Evolutionary conservation across 495 filamentous ascomycete species (phyloP).

Genomic region (Astrothelium subdiscretum): DNA sequence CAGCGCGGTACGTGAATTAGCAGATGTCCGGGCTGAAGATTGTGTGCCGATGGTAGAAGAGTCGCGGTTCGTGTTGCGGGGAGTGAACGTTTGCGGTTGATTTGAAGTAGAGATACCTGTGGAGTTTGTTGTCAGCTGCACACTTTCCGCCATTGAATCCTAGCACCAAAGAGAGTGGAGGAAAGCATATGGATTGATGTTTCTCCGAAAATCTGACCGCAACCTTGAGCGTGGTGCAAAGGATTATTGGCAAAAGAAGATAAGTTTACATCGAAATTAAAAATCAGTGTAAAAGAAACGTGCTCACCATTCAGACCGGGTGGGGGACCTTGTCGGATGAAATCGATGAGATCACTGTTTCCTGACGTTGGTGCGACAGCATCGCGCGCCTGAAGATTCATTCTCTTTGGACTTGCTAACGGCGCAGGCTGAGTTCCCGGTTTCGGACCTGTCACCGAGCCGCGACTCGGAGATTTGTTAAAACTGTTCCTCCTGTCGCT

Average conservation of each 20-base stretch:
- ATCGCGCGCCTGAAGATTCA: conserved; percentile 56
- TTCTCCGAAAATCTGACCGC: too few relatives aligned
- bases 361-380: conserved; percentile 50
- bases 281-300: too few relatives aligned
- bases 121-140: background rate
- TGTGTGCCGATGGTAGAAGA: background rate
- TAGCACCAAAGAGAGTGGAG: too few relatives aligned
- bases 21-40: conserved; percentile 22
- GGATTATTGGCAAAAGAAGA: background rate
- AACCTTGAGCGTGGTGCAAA: background rate
- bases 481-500: background rate
- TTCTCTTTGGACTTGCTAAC: conserved; percentile 10
- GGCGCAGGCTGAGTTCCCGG: conserved; percentile 6
- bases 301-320: background rate
- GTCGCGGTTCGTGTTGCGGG: background rate
- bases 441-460: background rate
- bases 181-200: too few relatives aligned
- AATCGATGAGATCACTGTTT: conserved; percentile 83
- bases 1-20: conserved; percentile 48
- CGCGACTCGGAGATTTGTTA: background rate
- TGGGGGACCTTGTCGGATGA: conserved; percentile 70
- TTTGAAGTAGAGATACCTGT: background rate
- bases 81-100: background rate
- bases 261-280: background rate
- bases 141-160: too few relatives aligned